These are phyloP conservation scores for Zea mays DNA, from an alignment of 176 grass and related monocot species.

Conservation along the genomic window DNA sequence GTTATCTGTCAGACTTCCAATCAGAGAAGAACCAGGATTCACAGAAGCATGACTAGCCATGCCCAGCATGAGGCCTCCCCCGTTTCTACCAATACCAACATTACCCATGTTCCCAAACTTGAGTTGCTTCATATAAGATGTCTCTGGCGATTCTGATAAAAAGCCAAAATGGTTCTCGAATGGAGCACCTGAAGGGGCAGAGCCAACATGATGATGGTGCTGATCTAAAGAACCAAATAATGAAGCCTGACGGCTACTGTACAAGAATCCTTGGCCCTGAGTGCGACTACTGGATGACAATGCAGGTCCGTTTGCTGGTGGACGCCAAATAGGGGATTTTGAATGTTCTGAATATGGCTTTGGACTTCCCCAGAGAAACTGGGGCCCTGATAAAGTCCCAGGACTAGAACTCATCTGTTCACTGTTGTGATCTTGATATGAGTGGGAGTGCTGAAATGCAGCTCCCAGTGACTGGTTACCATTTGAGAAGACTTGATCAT, in stretches of 20 bases:
- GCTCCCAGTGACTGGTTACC: conserved; percentile 41
- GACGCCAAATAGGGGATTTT: conserved; percentile 66
- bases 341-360: conserved; percentile 78
- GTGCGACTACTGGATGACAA: conserved; percentile 50
- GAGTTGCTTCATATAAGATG: conserved; percentile 62
- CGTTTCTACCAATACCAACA: conserved; percentile 45
- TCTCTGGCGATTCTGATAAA: conserved; percentile 67
- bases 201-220: conserved; percentile 67
- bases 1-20: conserved; percentile 54
- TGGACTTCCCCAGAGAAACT: conserved; percentile 97
- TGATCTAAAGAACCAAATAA: conserved; percentile 62
- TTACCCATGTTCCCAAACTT: conserved; percentile 58
- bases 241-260: conserved; percentile 49
- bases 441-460: conserved; percentile 69
- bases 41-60: conserved; percentile 45
- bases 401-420: conserved; percentile 60
- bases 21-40: conserved; percentile 53
- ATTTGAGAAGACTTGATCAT: conserved; percentile 58
- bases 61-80: conserved; percentile 55
- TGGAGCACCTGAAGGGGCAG: conserved; percentile 79
- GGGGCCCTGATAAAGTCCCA: conserved; percentile 73
- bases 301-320: conserved; percentile 49
- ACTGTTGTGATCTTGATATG: conserved; percentile 72
- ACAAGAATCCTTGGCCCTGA: conserved; percentile 61
- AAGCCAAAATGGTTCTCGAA: conserved; percentile 82